phyloP scores from a whole-genome alignment of 352 stramenopile species.

The Elongisporangium senticosum region DNA sequence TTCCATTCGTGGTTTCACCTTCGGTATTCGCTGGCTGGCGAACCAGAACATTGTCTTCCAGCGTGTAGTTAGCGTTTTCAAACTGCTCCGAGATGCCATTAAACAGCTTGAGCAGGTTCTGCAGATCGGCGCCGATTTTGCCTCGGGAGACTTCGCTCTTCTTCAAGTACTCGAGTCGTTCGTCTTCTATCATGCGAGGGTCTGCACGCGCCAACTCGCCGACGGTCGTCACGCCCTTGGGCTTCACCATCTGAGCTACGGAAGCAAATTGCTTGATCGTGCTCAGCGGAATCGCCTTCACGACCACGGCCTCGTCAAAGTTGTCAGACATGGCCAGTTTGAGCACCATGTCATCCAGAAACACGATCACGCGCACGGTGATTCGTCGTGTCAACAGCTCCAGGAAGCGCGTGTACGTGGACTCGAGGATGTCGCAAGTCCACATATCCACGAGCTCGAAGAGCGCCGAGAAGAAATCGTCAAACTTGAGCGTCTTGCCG shows the following conservation, averaged over 20 bases:
- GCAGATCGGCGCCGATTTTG: slow-evolving; percentile 56
- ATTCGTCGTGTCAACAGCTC: slow-evolving; percentile 61
- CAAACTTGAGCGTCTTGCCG: slow-evolving; percentile 37
- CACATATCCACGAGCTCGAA: slow-evolving; percentile 81
- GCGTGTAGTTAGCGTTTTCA: slow-evolving; percentile 30
- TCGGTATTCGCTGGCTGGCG: not conserved
- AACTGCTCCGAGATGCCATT: slow-evolving; percentile 54
- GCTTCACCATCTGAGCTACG: slow-evolving; percentile 48
- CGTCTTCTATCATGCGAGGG: slow-evolving; percentile 41
- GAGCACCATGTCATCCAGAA: slow-evolving; percentile 62
- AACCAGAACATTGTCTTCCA: slow-evolving; percentile 29
- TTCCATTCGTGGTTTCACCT: not conserved
- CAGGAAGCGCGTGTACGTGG: slow-evolving; percentile 61
- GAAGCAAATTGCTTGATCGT: slow-evolving; percentile 66
- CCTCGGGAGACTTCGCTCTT: slow-evolving; percentile 31
- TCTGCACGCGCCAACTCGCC: slow-evolving; percentile 59
- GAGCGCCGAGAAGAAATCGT: slow-evolving; percentile 61
- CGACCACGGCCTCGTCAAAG: slow-evolving; percentile 66
- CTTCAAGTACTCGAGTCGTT: slow-evolving; percentile 49
- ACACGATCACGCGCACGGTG: slow-evolving; percentile 62
- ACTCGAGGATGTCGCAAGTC: slow-evolving; percentile 72
- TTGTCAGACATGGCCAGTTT: slow-evolving; percentile 70
- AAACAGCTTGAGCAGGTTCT: slow-evolving; percentile 58
- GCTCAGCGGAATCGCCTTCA: slow-evolving; percentile 62
- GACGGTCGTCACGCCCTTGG: slow-evolving; percentile 43